Evolutionary conservation across 257 asterid species (phyloP).

Genomic region (Gentiana macrophylla): DNA sequence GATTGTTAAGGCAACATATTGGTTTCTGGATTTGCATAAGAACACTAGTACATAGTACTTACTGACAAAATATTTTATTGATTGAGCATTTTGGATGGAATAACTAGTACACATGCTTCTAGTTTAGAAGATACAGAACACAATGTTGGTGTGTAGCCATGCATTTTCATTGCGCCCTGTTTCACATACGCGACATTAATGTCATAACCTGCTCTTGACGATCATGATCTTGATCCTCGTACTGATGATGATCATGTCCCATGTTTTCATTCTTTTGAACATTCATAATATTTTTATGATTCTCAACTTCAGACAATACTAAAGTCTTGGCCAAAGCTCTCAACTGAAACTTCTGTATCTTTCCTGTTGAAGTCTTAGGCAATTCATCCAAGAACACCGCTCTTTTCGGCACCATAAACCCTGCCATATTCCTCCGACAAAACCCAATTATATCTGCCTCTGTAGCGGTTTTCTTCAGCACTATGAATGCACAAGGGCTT

Average conservation of each 20-base stretch:
- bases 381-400: slow-evolving; percentile 45
- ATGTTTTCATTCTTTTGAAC: slow-evolving; percentile 7
- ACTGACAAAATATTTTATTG: no score
- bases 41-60: no score
- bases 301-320: slow-evolving; percentile 6
- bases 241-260: slow-evolving; percentile 17
- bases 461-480: not conserved
- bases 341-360: slow-evolving; percentile 52
- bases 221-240: slow-evolving; percentile 20
- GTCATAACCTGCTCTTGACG: slow-evolving; percentile 39
- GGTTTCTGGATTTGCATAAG: no score
- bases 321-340: slow-evolving; percentile 48
- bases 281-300: slow-evolving; percentile 9
- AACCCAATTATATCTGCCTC: slow-evolving; percentile 49
- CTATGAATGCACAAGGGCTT: slow-evolving; percentile 37
- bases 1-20: no score
- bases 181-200: slow-evolving; percentile 51
- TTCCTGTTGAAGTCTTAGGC: slow-evolving; percentile 72
- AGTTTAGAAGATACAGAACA: no score
- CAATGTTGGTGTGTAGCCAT: no score
- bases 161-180: no score
- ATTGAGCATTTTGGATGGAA: no score
- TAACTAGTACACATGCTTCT: no score
- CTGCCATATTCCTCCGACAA: slow-evolving; percentile 51
- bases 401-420: slow-evolving; percentile 75